Base-by-base conservation (phyloP, 805 yeast species). In the Kazachstania bromeliacearum region DNA sequence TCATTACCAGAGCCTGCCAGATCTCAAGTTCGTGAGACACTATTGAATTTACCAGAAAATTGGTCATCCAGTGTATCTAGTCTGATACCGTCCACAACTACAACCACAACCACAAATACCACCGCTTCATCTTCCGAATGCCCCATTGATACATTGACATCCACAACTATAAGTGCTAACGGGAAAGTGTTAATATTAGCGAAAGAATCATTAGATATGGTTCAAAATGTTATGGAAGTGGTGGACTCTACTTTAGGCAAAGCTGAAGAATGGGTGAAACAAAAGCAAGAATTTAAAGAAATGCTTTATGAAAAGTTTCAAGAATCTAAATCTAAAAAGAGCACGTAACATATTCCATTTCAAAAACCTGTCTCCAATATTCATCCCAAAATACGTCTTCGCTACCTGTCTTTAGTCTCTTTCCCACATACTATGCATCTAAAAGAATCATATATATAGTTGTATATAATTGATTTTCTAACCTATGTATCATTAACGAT, bases 121-220 rank as follows among this genome's bases (percentile, higher is more conserved):
- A 13, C 29, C 17, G 12, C 25, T 8, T 22, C 25, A 8, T 22
- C 25, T 8, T 22, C 25, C 8, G 12, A 26, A 3, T 13, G n/a
- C 29, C 15, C 12, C 29, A n/a, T n/a, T n/a, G 29, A 26, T 12
- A 21, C 7, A 21, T n/a, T 15, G 28, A 43, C 35, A 14, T 24
- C 28, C 12, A 7, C 16, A 13, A 31, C 34, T n/a, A 31, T 63
- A 23, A 64, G 67, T 43, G 62, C 73, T 7, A 82, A 85, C 53
- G 85, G 83, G 16, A 76, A 79, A 43, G 83, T 85, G 1, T 62
- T 92, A 18, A 70, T 82, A 4, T 66, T 89, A 41, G 96, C 97
- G 0, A 80, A 81, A 45, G 98, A 92, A 57, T 79, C 95, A 0
- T 63, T 89, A 33, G 92, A 82, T 29, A 83, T 88, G 85, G 79